Percentiles rank a stretch among this genome's conserved stretches.
phyloP scores from a whole-genome alignment of 192 early-diverging fungal genomes.

The Podila minutissima region DNA sequence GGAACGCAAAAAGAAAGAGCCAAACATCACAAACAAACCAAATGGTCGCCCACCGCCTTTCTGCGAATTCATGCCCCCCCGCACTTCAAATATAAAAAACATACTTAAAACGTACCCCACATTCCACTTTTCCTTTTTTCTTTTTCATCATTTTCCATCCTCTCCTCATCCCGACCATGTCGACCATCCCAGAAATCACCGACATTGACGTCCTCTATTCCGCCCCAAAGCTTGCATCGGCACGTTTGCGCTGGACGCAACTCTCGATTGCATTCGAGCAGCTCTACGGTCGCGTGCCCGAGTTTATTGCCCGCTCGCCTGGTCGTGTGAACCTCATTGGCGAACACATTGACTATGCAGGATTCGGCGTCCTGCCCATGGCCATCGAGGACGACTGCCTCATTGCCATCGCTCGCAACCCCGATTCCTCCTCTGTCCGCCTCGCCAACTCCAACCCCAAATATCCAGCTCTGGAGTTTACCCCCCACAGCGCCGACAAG shows the following conservation, averaged over 20 bases:
- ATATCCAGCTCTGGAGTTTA: conserved; percentile 54
- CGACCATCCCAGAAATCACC: conserved; percentile 34
- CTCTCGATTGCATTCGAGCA: conserved; percentile 61
- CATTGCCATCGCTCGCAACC: conserved; percentile 61
- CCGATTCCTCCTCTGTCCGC: conserved; percentile 46
- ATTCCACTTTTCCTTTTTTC: not conserved
- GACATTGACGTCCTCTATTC: conserved; percentile 51
- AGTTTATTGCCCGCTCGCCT: conserved; percentile 88
- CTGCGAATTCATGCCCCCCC: too few relatives aligned
- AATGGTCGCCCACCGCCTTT: too few relatives aligned
- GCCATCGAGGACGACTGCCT: conserved; percentile 85
- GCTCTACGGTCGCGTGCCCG: conserved; percentile 66
- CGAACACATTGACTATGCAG: conserved; percentile 97
- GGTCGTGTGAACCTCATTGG: conserved; percentile 98
- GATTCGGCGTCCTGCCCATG: conserved; percentile 95
- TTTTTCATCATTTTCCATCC: not conserved
- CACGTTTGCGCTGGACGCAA: conserved; percentile 60
- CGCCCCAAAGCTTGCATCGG: conserved; percentile 27
- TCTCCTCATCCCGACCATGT: not conserved
- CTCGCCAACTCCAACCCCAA: conserved; percentile 66
- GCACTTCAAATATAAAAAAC: too few relatives aligned
- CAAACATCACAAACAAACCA: too few relatives aligned
- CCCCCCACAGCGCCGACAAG: conserved; percentile 59
- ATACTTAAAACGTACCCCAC: not conserved
- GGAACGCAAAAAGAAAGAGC: too few relatives aligned